phyloP scores from a whole-genome alignment of 768 basidiomycete species.

The Pisolithus microcarpus region DNA sequence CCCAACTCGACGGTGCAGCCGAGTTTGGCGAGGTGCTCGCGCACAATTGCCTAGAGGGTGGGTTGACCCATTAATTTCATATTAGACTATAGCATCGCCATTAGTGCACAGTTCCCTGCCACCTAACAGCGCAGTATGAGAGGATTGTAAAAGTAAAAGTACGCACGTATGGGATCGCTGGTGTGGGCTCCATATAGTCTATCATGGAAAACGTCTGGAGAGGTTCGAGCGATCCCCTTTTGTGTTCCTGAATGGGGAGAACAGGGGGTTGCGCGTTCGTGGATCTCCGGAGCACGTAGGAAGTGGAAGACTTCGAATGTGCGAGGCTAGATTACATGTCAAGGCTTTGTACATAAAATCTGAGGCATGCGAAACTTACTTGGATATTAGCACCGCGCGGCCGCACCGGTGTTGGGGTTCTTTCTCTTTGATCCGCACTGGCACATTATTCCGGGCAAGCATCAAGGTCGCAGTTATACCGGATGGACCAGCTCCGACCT shows the following conservation, averaged over 20 bases:
- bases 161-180: slow-evolving; percentile 22
- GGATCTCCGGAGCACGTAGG: too few relatives aligned
- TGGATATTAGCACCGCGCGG: background rate
- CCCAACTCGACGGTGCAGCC: slow-evolving; percentile 35
- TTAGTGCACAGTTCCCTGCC: background rate
- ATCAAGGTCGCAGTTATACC: slow-evolving; percentile 19
- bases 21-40: slow-evolving; percentile 15
- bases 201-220: too few relatives aligned
- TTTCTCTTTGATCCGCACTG: slow-evolving; percentile 19
- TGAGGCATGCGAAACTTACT: background rate
- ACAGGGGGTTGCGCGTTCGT: too few relatives aligned
- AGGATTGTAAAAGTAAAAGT: background rate
- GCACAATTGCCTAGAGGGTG: slow-evolving; percentile 21
- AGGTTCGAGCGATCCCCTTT: too few relatives aligned
- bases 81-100: slow-evolving; percentile 6
- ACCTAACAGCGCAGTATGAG: too few relatives aligned
- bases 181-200: slow-evolving; percentile 13
- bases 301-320: slow-evolving; percentile 23
- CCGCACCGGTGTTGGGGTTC: slow-evolving; percentile 1
- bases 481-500: too few relatives aligned
- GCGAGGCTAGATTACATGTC: slow-evolving; percentile 27
- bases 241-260: too few relatives aligned
- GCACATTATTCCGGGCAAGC: slow-evolving; percentile 16
- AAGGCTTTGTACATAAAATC: too few relatives aligned
- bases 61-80: slow-evolving; percentile 19